Evolutionary conservation across 2,329 filamentous ascomycete genomes (phyloP), one percentile per base, ranked within the genome.

Genomic region (Aureobasidium sp.): DNA sequence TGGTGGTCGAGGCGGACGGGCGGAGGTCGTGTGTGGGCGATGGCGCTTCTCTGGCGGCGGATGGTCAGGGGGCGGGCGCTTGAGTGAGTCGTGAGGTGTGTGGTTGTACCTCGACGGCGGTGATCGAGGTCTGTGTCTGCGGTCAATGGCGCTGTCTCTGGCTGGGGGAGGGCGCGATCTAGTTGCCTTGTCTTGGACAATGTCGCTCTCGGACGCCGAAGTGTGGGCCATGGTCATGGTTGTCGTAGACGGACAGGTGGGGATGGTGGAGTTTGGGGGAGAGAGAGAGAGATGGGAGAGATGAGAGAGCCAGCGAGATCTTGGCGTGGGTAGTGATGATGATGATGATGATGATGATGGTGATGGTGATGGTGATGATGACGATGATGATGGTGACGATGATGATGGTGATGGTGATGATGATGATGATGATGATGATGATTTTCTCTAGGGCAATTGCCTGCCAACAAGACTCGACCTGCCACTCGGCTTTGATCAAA

Each of bases 121-220:
- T 47, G 68, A 64, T 62, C 70, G 65, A 63, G 64, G 79, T 90
- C 89, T 95, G 86, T 86, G 80, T 79, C 78, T 83, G 81, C 85
- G 86, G 88, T 95, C 87, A 95, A 95, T 84, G 81, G 79, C 83
- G 81, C 76, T 84, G 85, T 83, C 79, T 80, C 84, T 81, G 79
- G 80, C 74, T 71, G 79, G 77, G 79, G 61, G 58, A 55, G 84
- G 81, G 84, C 85, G 76, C 72, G 72, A 85, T 51, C 34, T 53
- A 88, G 86, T 87, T 93, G 88, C 88, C 88, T 93, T 93, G 74
- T 81, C 79, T 73, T 90, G 87, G 70, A 85, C 74, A 71, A 91
- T 89, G 77, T 94, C 89, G 74, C 89, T 88, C 73, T 94, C 88
- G 71, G 86, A 88, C 73, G 84, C 88, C 63, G 78, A 76, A 58